Evolutionary conservation across 495 filamentous ascomycete genomes (phyloP).

Genomic region (Recurvomyces mirabilis): DNA sequence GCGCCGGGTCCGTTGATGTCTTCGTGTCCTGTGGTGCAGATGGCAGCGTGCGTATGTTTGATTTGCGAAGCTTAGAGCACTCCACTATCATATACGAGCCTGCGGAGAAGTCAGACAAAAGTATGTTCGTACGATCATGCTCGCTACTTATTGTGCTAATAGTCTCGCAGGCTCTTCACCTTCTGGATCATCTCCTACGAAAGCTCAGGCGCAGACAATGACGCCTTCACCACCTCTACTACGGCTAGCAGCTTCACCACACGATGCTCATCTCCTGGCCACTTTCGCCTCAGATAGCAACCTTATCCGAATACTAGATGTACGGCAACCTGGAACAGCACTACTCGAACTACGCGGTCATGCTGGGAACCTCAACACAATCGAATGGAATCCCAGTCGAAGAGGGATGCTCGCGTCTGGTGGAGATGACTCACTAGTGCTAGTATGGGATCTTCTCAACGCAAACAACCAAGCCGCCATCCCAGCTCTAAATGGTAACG

Average conservation of each 20-base stretch:
- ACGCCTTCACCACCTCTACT: conserved; percentile 62
- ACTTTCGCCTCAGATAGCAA: conserved; percentile 92
- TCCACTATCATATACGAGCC: conserved; percentile 99
- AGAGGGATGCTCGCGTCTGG: conserved; percentile 84
- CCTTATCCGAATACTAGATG: conserved; percentile 88
- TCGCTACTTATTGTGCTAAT: not conserved
- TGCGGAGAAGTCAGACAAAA: conserved; percentile 73
- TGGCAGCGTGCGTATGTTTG: conserved; percentile 97
- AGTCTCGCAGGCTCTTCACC: conserved; percentile 17
- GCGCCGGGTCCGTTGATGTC: conserved; percentile 88
- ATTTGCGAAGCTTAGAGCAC: conserved; percentile 90
- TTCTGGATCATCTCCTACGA: conserved; percentile 31
- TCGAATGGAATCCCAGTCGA: conserved; percentile 87
- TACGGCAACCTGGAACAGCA: conserved; percentile 91
- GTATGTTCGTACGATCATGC: conserved; percentile 35
- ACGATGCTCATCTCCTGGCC: conserved; percentile 88
- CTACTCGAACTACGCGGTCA: conserved; percentile 92
- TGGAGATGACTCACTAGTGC: conserved; percentile 78
- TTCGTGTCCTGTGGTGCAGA: conserved; percentile 98
- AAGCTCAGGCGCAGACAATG: conserved; percentile 53
- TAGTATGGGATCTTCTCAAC: conserved; percentile 88
- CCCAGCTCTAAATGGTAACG: conserved; percentile 8
- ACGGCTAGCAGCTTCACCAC: conserved; percentile 85
- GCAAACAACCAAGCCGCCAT: conserved; percentile 32
- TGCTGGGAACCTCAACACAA: conserved; percentile 69